Percentiles rank a stretch among this genome's conserved stretches.
Conservation (phyloP, 352 stramenopile species). For the Globisporangium carolinianum region DNA sequence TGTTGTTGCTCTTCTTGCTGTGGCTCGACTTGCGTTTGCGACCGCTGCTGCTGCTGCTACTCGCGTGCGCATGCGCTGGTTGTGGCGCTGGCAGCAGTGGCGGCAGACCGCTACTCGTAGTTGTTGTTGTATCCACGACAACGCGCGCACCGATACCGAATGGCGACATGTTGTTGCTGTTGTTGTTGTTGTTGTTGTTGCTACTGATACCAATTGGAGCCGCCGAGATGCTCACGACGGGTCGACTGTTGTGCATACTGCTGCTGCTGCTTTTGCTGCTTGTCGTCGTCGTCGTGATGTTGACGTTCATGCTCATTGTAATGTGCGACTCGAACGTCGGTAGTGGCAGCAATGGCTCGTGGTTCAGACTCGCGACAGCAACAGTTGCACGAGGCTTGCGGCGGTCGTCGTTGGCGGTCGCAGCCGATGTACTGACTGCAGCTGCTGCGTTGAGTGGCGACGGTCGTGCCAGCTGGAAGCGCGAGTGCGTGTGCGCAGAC, state of each 20-base stretch:
- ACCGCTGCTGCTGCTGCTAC: conserved; percentile 1
- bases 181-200: background rate
- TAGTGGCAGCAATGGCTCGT: background rate
- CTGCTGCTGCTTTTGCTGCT: background rate
- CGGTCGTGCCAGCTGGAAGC: too few species aligned
- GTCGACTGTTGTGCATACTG: conserved; percentile 13
- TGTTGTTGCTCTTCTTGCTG: conserved; percentile 10
- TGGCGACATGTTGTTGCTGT: conserved; percentile 4
- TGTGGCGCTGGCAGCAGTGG: background rate
- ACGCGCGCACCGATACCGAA: background rate
- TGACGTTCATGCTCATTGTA: conserved; percentile 19
- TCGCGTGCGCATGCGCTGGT: background rate
- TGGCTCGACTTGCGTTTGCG: conserved; percentile 16
- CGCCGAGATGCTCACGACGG: conserved; percentile 10
- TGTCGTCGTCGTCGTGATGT: conserved; percentile 11
- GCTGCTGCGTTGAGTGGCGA: too few species aligned
- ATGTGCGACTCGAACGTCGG: conserved; percentile 13
- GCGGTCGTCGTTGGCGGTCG: too few species aligned
- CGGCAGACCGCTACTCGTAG: background rate
- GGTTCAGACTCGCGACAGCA: too few species aligned
- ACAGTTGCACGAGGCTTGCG: too few species aligned
- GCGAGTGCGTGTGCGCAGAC: too few species aligned
- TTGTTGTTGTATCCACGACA: conserved; percentile 1
- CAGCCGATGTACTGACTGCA: too few species aligned
- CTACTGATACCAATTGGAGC: background rate